These are phyloP conservation scores for Ilyonectria mors-panacis DNA, from an alignment of 2,329 filamentous ascomycete genomes.

Conservation along the genomic window DNA sequence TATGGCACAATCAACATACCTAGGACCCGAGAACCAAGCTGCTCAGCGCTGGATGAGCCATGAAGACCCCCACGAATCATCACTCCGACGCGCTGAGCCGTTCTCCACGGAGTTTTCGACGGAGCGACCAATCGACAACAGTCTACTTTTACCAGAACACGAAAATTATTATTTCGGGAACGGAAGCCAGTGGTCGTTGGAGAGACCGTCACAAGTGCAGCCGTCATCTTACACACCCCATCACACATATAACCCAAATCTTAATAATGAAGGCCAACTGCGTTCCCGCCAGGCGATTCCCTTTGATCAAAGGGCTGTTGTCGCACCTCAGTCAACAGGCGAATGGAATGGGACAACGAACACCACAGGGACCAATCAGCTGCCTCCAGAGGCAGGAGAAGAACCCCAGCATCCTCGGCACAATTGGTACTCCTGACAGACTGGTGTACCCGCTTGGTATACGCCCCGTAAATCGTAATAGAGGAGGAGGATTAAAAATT, in stretches of 20 bases:
- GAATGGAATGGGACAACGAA: slow-evolving; percentile 8
- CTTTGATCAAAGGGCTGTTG: not conserved
- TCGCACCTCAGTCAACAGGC: not conserved
- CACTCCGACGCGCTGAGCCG: slow-evolving; percentile 11
- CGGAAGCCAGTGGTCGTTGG: not conserved
- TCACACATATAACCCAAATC: slow-evolving; percentile 1
- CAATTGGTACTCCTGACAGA: slow-evolving; percentile 4
- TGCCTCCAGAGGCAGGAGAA: not conserved
- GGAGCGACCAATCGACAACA: not conserved
- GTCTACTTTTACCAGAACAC: not conserved
- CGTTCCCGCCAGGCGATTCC: not conserved
- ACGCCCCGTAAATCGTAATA: not conserved
- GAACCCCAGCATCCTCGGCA: not conserved
- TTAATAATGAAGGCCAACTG: not conserved
- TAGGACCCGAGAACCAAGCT: slow-evolving; percentile 47
- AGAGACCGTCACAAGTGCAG: not conserved
- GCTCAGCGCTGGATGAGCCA: slow-evolving; percentile 39
- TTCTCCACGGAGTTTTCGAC: not conserved
- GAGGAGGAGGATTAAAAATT: not conserved
- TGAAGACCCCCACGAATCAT: slow-evolving; percentile 22
- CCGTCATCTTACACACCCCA: not conserved
- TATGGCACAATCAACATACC: slow-evolving; percentile 33
- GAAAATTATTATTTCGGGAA: slow-evolving; percentile 14
- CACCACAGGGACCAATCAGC: not conserved
- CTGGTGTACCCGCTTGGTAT: not conserved